phyloP scores from a whole-genome alignment of 805 yeast genomes.

The Metschnikowia cerradonensis region DNA sequence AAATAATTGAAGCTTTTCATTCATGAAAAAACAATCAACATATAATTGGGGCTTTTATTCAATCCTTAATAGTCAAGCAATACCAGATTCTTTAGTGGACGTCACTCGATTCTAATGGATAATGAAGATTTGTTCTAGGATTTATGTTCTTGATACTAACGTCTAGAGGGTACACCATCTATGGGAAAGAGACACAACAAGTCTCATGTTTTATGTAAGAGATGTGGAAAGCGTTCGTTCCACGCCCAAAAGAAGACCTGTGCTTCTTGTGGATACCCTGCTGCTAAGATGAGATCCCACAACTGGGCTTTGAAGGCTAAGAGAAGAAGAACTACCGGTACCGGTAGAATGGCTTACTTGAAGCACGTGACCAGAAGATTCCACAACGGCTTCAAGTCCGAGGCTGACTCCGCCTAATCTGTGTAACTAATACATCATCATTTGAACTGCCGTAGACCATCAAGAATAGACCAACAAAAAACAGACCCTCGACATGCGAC shows the following conservation, averaged over 20 bases:
- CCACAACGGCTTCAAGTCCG: conserved; percentile 93
- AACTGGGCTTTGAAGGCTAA: conserved; percentile 99
- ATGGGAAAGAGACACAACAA: conserved; percentile 99
- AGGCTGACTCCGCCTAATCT: conserved; percentile 45
- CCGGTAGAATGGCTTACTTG: conserved; percentile 99
- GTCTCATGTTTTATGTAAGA: conserved; percentile 98
- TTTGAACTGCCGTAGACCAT: background rate
- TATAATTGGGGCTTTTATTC: no score
- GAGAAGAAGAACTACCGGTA: conserved; percentile 99
- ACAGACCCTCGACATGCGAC: no score
- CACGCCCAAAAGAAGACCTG: conserved; percentile 99
- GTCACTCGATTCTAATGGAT: no score
- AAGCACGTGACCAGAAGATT: conserved; percentile 96
- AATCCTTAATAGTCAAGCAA: no score
- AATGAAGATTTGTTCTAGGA: no score
- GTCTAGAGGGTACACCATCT: conserved; percentile 96
- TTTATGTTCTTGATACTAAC: conserved; percentile 20
- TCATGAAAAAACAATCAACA: no score
- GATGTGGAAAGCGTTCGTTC: conserved; percentile 99
- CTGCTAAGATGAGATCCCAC: conserved; percentile 97
- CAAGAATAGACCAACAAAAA: no score
- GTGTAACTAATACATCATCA: conserved; percentile 18
- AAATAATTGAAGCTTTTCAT: no score
- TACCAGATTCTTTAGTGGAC: no score
- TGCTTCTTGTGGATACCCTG: conserved; percentile 99